Percentiles rank a stretch among this genome's conserved stretches.
Evolutionary conservation across 805 yeast genomes (phyloP).

Genomic region (Hanseniaspora lachancei): DNA sequence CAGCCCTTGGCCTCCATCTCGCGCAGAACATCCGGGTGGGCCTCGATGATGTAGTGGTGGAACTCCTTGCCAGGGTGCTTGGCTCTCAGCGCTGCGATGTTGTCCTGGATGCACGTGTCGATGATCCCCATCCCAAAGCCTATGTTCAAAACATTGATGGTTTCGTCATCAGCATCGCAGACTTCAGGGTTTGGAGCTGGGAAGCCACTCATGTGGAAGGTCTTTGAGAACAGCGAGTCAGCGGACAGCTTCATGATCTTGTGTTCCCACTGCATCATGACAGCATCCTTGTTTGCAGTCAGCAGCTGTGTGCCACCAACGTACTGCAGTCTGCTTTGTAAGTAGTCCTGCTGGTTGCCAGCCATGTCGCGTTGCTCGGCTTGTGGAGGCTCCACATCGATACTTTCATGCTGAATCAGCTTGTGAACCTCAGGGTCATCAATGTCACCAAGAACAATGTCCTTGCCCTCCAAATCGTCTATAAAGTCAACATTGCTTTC

Average conservation of each 20-base stretch:
- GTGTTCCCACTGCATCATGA: slow-evolving; percentile 95
- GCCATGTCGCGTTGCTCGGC: slow-evolving; percentile 40
- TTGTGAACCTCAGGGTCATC: slow-evolving; percentile 16
- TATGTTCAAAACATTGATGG: slow-evolving; percentile 53
- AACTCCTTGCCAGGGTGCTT: slow-evolving; percentile 33
- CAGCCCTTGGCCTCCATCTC: slow-evolving; percentile 67
- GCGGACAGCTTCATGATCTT: slow-evolving; percentile 72
- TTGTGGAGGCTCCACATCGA: slow-evolving; percentile 16
- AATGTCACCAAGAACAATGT: slow-evolving; percentile 4
- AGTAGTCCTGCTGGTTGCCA: slow-evolving; percentile 47
- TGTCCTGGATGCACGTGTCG: slow-evolving; percentile 56
- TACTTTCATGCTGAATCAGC: slow-evolving; percentile 14
- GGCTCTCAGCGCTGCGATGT: slow-evolving; percentile 19
- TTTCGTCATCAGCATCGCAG: slow-evolving; percentile 28
- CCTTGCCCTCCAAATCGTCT: slow-evolving; percentile 6
- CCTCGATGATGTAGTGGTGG: slow-evolving; percentile 80
- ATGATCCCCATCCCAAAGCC: slow-evolving; percentile 98
- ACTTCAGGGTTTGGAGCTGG: slow-evolving; percentile 13
- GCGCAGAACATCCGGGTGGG: slow-evolving; percentile 78
- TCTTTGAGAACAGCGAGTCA: slow-evolving; percentile 47
- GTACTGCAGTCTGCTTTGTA: slow-evolving; percentile 55
- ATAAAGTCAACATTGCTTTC: slow-evolving; percentile 10
- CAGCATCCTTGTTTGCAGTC: slow-evolving; percentile 72
- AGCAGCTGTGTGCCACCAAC: slow-evolving; percentile 49
- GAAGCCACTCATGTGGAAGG: slow-evolving; percentile 18